Percentiles rank a stretch among this genome's conserved stretches.
Evolutionary conservation across 257 asterid genomes (phyloP).

Genomic region (Ilex asprella): DNA sequence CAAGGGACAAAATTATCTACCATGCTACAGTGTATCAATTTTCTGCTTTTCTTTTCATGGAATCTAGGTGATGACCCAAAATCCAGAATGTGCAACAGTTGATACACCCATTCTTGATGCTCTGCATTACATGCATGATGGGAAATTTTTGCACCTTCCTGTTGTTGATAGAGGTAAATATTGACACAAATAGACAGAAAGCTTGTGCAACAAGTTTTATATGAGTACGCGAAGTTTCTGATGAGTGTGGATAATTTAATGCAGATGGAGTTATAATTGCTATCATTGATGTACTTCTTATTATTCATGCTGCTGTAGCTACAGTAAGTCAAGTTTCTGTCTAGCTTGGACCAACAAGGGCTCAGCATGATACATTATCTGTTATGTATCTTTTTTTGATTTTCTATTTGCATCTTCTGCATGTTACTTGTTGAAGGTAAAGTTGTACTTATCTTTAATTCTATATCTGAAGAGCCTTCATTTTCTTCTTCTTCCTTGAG

Average conservation of each 20-base stretch:
- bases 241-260: constrained; percentile 7
- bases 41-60: neutral
- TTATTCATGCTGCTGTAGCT: constrained; percentile 88
- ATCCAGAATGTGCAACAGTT: constrained; percentile 84
- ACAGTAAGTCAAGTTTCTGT: constrained; percentile 47
- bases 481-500: no score
- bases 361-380: no score
- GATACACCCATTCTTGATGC: constrained; percentile 94
- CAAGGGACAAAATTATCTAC: no score
- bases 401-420: no score
- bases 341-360: neutral
- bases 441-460: no score
- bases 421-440: no score
- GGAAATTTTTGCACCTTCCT: constrained; percentile 86
- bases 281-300: constrained; percentile 86
- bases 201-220: neutral
- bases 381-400: no score
- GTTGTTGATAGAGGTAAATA: constrained; percentile 75
- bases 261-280: constrained; percentile 78
- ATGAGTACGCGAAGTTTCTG: neutral
- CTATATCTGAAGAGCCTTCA: no score
- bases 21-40: neutral
- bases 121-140: constrained; percentile 94
- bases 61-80: constrained; percentile 83
- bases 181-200: no score